These are phyloP conservation scores for Ceratobasidium sp. DNA, from an alignment of 1,284 basidiomycete genomes.

Conservation along the genomic window DNA sequence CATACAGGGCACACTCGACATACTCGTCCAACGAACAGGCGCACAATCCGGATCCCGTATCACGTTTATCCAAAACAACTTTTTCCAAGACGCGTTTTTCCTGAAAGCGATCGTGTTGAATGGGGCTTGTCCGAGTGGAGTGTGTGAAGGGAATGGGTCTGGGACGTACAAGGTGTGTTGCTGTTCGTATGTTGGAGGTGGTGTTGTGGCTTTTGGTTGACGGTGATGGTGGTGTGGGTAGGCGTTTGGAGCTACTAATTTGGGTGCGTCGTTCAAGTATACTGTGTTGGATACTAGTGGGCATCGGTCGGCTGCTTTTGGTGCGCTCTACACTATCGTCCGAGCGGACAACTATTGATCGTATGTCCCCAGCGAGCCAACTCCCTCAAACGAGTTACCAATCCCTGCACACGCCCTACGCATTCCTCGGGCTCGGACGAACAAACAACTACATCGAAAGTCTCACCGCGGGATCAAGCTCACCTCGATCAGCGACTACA, in stretches of 20 bases:
- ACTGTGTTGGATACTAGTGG: slow-evolving; percentile 96
- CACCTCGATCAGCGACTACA: slow-evolving; percentile 61
- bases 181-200: too few relatives aligned
- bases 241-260: slow-evolving; percentile 95
- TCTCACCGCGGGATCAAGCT: slow-evolving; percentile 90
- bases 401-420: slow-evolving; percentile 89
- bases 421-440: slow-evolving; percentile 96
- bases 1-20: slow-evolving; percentile 95
- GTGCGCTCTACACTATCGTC: slow-evolving; percentile 63
- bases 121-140: slow-evolving; percentile 88
- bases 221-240: slow-evolving; percentile 57
- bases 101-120: slow-evolving; percentile 96
- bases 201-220: background rate
- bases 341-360: too few relatives aligned
- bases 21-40: slow-evolving; percentile 89
- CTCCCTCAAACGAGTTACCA: slow-evolving; percentile 94
- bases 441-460: slow-evolving; percentile 99
- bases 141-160: slow-evolving; percentile 69
- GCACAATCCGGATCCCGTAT: slow-evolving; percentile 65
- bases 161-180: slow-evolving; percentile 79
- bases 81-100: slow-evolving; percentile 99
- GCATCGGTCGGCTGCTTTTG: slow-evolving; percentile 89
- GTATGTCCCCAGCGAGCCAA: slow-evolving; percentile 93
- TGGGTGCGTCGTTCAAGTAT: slow-evolving; percentile 97
- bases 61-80: slow-evolving; percentile 95